Conservation (phyloP, 2,329 filamentous ascomycete species). For the Pyrenochaeta sp. region DNA sequence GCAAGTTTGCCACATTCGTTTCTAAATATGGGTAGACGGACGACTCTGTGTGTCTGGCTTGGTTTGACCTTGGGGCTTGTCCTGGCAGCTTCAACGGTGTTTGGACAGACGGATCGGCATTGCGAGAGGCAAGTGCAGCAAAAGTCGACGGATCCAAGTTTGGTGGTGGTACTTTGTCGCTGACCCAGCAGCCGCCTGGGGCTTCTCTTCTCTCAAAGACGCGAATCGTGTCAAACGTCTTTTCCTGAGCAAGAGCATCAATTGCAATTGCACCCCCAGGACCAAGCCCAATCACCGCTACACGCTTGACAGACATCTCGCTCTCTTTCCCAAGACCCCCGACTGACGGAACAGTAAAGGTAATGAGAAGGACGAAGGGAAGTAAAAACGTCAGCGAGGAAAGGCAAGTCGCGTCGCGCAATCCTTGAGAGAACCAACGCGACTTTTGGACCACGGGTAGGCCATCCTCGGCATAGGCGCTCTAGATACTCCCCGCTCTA, state of each 20-base stretch:
- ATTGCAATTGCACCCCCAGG: constrained; percentile 68
- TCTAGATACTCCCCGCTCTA: neutral
- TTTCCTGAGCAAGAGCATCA: constrained; percentile 67
- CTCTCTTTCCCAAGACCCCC: neutral
- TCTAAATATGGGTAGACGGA: constrained; percentile 68
- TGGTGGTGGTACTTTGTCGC: constrained; percentile 29
- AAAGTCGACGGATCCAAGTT: constrained; percentile 29
- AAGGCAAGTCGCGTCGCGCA: neutral
- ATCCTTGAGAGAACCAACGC: neutral
- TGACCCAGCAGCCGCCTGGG: constrained; percentile 66
- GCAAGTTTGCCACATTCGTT: constrained; percentile 67
- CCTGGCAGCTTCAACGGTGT: constrained; percentile 29
- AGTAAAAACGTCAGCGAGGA: neutral
- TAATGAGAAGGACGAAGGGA: neutral
- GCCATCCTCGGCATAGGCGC: neutral
- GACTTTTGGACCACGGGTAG: constrained; percentile 1
- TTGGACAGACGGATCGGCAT: constrained; percentile 24
- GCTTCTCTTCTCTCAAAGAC: constrained; percentile 70
- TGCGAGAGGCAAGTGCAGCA: constrained; percentile 25
- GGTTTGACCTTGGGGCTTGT: constrained; percentile 18
- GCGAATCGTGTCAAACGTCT: constrained; percentile 65
- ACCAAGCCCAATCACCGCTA: constrained; percentile 69
- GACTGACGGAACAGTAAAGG: neutral
- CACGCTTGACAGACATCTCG: constrained; percentile 40
- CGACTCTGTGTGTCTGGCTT: constrained; percentile 35